phyloP scores from a whole-genome alignment of 2,329 filamentous ascomycete genomes.

The Colletotrichum sp. region DNA sequence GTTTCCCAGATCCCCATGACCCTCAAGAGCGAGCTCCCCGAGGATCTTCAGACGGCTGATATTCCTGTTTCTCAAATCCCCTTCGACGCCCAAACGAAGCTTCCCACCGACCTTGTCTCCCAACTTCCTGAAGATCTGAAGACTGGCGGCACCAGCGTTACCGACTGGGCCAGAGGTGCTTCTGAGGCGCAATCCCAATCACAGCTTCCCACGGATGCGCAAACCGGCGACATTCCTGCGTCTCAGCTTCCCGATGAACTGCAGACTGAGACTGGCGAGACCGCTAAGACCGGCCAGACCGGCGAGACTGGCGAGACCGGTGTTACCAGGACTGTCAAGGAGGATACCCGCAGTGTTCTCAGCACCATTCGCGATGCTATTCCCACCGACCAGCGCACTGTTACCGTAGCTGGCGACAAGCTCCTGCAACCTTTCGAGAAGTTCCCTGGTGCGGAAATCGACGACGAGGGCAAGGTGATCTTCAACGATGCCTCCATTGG shows the following conservation, averaged over 20 bases:
- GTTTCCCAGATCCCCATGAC: conserved; percentile 9
- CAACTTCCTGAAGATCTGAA: neutral
- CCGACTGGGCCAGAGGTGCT: neutral
- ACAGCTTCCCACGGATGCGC: neutral
- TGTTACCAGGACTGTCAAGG: conserved; percentile 6
- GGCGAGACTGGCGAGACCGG: neutral
- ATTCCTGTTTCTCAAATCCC: conserved; percentile 17
- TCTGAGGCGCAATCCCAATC: neutral
- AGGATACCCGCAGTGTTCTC: conserved; percentile 4
- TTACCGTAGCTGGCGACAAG: conserved; percentile 17
- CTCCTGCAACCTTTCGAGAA: conserved; percentile 36
- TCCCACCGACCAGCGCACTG: conserved; percentile 7
- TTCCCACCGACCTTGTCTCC: neutral
- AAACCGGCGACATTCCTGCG: neutral
- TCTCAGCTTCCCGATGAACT: neutral
- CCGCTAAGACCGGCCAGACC: neutral
- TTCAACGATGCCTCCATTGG: conserved; percentile 40
- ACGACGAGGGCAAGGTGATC: conserved; percentile 41
- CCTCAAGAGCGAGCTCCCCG: conserved; percentile 20
- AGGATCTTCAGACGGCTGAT: conserved; percentile 19
- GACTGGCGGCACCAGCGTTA: neutral
- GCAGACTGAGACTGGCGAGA: neutral
- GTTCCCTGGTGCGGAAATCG: conserved; percentile 38
- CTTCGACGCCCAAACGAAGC: conserved; percentile 8
- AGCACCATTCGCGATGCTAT: conserved; percentile 15